Conservation (phyloP, 208 protist species). For the Leishmania aethiopica region DNA sequence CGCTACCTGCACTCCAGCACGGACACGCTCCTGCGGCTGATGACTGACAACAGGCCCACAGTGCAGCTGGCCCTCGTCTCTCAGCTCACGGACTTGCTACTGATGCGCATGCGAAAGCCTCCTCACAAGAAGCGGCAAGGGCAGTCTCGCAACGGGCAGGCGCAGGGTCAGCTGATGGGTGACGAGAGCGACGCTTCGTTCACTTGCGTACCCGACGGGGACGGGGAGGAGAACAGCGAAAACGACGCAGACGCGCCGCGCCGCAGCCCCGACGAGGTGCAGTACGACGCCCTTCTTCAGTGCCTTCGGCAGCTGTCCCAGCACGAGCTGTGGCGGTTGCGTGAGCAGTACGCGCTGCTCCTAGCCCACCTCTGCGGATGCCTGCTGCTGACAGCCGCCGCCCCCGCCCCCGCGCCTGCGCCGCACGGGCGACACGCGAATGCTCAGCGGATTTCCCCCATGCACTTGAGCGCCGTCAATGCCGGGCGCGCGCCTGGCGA, state of each 20-base stretch:
- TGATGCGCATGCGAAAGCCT: conserved; percentile 22
- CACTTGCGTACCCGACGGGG: neutral
- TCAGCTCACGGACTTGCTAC: conserved; percentile 59
- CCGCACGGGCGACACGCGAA: neutral
- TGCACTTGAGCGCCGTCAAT: neutral
- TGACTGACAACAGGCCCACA: conserved; percentile 56
- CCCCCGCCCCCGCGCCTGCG: conserved; percentile 1
- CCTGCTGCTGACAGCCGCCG: conserved; percentile 43
- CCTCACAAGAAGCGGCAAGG: neutral
- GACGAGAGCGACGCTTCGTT: conserved; percentile 1
- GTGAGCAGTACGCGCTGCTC: conserved; percentile 63
- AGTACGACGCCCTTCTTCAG: conserved; percentile 47
- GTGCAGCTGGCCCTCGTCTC: conserved; percentile 74
- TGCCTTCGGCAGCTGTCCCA: conserved; percentile 53
- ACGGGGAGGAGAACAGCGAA: neutral
- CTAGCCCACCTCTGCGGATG: conserved; percentile 60
- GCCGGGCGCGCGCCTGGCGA: neutral
- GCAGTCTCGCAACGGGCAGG: conserved; percentile 3
- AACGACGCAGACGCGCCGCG: neutral
- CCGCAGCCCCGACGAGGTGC: conserved; percentile 35
- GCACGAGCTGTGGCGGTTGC: conserved; percentile 81
- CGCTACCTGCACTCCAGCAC: conserved; percentile 47
- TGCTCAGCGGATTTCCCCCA: neutral
- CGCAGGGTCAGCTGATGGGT: conserved; percentile 3
- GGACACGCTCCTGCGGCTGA: conserved; percentile 51